phyloP scores from a whole-genome alignment of 495 filamentous ascomycete species.

The Talaromyces ruber region DNA sequence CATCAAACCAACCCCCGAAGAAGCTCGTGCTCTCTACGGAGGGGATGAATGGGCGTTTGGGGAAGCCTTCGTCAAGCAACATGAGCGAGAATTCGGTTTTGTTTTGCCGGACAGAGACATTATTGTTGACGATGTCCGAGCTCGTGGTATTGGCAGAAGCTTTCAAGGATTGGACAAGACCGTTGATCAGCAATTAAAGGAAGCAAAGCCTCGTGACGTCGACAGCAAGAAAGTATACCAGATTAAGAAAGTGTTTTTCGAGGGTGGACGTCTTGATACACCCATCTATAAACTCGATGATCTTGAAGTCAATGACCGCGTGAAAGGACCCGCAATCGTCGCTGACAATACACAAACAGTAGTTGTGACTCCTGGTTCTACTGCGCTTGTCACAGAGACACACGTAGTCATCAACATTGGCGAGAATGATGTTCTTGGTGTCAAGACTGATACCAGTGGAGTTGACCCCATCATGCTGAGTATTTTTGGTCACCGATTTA shows the following conservation, averaged over 20 bases:
- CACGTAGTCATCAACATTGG: slow-evolving; percentile 19
- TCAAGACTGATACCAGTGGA: slow-evolving; percentile 19
- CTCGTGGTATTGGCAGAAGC: slow-evolving; percentile 82
- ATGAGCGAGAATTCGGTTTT: slow-evolving; percentile 93
- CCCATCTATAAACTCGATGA: slow-evolving; percentile 76
- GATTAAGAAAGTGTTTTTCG: slow-evolving; percentile 29
- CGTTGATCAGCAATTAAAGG: slow-evolving; percentile 75
- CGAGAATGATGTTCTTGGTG: slow-evolving; percentile 32
- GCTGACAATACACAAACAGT: slow-evolving; percentile 93
- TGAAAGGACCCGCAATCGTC: slow-evolving; percentile 77
- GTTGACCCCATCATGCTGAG: slow-evolving; percentile 74
- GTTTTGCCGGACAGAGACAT: slow-evolving; percentile 83
- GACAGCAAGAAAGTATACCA: slow-evolving; percentile 20
- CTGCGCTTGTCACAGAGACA: slow-evolving; percentile 18
- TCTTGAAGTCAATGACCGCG: slow-evolving; percentile 58
- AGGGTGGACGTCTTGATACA: slow-evolving; percentile 59
- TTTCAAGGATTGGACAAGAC: slow-evolving; percentile 66
- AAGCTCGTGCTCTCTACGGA: slow-evolving; percentile 46
- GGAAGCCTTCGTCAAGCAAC: slow-evolving; percentile 74
- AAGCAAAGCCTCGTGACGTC: slow-evolving; percentile 40
- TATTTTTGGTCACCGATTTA: slow-evolving; percentile 87
- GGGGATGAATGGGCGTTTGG: slow-evolving; percentile 71
- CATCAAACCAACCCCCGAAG: slow-evolving; percentile 51
- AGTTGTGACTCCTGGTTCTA: slow-evolving; percentile 72
- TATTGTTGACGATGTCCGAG: slow-evolving; percentile 86